Percentiles rank a stretch among this genome's conserved stretches.
These are phyloP conservation scores for Lasiosphaeria miniovina DNA, from an alignment of 495 filamentous ascomycete species.

Conservation along the genomic window DNA sequence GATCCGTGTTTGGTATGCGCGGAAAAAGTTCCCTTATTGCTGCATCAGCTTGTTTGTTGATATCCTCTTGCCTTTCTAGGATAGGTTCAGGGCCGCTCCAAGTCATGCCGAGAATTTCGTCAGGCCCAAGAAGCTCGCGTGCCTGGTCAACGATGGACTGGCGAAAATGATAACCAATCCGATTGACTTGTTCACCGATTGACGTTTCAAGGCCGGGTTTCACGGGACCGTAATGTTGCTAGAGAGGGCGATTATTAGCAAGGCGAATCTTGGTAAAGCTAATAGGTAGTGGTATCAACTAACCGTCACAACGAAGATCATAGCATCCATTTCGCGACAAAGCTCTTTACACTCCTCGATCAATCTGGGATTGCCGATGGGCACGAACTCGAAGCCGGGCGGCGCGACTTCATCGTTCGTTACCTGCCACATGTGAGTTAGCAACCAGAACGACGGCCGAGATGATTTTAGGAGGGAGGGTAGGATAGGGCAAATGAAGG, in stretches of 20 bases:
- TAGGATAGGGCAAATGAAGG: not conserved
- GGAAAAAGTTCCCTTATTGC: slow-evolving; percentile 82
- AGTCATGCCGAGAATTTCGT: slow-evolving; percentile 18
- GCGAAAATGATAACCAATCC: slow-evolving; percentile 76
- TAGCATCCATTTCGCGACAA: slow-evolving; percentile 62
- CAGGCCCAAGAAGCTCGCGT: slow-evolving; percentile 27
- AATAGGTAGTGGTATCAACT: slow-evolving; percentile 26
- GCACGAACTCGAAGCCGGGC: slow-evolving; percentile 78
- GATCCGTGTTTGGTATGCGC: slow-evolving; percentile 74
- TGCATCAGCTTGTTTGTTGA: slow-evolving; percentile 68
- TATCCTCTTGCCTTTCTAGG: slow-evolving; percentile 57
- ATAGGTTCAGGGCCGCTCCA: slow-evolving; percentile 47
- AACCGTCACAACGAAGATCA: slow-evolving; percentile 80
- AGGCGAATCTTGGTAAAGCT: not conserved
- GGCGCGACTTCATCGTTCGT: slow-evolving; percentile 53
- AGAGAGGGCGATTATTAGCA: slow-evolving; percentile 9
- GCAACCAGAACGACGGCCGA: not conserved
- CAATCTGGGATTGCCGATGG: slow-evolving; percentile 73
- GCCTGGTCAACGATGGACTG: slow-evolving; percentile 50
- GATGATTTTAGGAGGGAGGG: too few species aligned
- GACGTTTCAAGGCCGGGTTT: slow-evolving; percentile 11
- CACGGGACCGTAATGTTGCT: not conserved
- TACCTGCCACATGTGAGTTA: slow-evolving; percentile 38
- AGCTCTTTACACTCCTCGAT: slow-evolving; percentile 76
- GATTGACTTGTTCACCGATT: slow-evolving; percentile 54